Evolutionary conservation across 2,329 filamentous ascomycete genomes (phyloP), one percentile per base, ranked within the genome.

Genomic region (Trichoderma harzianum): DNA sequence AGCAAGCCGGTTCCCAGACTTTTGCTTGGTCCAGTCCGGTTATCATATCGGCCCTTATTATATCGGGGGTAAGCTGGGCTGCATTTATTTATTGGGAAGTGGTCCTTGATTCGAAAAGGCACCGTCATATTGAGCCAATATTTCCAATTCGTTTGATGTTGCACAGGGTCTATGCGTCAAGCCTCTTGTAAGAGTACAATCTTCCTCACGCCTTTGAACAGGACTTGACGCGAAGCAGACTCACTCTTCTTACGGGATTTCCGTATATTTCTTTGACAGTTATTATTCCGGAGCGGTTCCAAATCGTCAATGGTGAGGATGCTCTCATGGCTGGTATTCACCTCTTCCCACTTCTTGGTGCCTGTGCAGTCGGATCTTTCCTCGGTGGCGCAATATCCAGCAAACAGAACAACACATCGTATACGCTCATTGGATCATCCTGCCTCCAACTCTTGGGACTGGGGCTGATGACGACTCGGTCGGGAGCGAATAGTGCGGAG

Each of bases 191-290:
- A 75, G 84, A 81, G 30, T 5, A 2, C 6, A 36, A 26, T 36
- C 47, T 14, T 6, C 12, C 24, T 21, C 6, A 28, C 1, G 3
- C 16, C 57, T 4, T 7, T 55, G 51, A 28, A 26, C 3, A 21
- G 5, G 21, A 61, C 14, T 74, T 78, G 30, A 79, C 72, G n/a
- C 69, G 30, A n/a, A 32, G 5, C 4, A 89, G 87, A 18, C 84
- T 86, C 30, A 89, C 88, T 3, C 79, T 90, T 18, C 81, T 90
- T 21, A 86, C 86, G 0, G 88, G 88, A 2, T 89, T 87, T 66
- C 82, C 86, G 0, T 90, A 89, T 73, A 85, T 91, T 26, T 82
- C 86, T 5, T 82, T 89, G n/a, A 84, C 88, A 14, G 85, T 90
- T 70, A 84, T 86, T 36, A 83, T 91, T 5, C 89, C 89, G 0